phyloP scores from a whole-genome alignment of 352 stramenopile species.

The Globisporangium emineosum region DNA sequence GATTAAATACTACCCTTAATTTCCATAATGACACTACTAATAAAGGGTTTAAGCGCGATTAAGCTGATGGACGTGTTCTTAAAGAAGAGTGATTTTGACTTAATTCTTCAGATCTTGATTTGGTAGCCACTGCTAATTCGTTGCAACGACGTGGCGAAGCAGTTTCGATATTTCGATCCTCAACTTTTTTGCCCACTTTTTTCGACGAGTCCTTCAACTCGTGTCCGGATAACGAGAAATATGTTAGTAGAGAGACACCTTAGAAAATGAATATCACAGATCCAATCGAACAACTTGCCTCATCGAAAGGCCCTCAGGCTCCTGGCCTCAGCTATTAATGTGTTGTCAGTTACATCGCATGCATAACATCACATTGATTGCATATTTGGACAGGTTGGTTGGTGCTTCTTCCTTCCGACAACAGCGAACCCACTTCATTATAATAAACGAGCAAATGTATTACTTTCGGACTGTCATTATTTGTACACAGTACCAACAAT shows the following conservation, averaged over 20 bases:
- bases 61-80: not conserved
- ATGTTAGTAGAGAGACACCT: not conserved
- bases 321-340: no score
- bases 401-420: no score
- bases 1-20: not conserved
- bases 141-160: not conserved
- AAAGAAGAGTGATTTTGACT: not conserved
- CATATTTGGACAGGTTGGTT: no score
- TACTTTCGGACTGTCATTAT: no score
- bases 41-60: not conserved
- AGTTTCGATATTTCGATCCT: slow-evolving; percentile 1
- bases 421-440: no score
- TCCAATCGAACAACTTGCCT: no score
- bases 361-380: no score
- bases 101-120: not conserved
- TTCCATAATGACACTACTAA: not conserved
- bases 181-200: slow-evolving; percentile 2
- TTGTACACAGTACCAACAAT: no score
- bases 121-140: slow-evolving; percentile 10
- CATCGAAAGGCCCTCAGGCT: no score
- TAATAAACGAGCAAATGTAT: no score
- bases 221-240: not conserved
- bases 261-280: not conserved
- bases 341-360: no score
- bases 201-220: not conserved